Conservation (phyloP, 2,329 filamentous ascomycete species). For the Botrytis tulipae region DNA sequence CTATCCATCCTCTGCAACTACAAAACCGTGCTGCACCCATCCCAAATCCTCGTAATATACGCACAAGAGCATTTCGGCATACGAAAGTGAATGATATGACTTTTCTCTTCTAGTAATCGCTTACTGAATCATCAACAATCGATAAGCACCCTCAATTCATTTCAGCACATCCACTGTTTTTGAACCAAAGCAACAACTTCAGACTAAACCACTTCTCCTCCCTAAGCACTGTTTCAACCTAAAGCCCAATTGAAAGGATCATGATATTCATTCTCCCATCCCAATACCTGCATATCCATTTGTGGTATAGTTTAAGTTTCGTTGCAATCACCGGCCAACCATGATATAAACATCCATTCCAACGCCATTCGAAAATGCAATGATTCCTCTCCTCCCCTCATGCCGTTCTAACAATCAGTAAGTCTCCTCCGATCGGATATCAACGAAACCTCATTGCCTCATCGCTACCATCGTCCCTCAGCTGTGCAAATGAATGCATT, state of each 20-base stretch:
- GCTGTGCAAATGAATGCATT: background rate
- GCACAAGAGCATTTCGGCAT: background rate
- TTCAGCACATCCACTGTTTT: background rate
- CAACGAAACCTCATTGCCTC: background rate
- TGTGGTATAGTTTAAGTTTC: constrained; percentile 16
- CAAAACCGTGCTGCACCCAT: background rate
- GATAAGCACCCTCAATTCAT: background rate
- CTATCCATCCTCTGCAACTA: background rate
- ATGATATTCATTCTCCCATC: constrained; percentile 4
- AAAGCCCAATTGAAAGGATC: background rate
- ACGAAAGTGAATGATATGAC: background rate
- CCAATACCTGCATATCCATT: constrained; percentile 5
- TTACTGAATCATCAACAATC: background rate
- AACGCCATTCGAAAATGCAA: constrained; percentile 18
- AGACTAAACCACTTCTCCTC: background rate
- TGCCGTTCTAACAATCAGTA: background rate
- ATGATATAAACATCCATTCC: constrained; percentile 14
- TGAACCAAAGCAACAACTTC: background rate
- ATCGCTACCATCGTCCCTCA: background rate
- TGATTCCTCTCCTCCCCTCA: constrained; percentile 3
- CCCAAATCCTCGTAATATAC: background rate
- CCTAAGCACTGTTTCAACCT: background rate
- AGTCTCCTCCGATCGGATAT: background rate
- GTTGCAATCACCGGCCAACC: constrained; percentile 5
- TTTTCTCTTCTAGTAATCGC: background rate